Evolutionary conservation across 768 basidiomycete species (phyloP).

Genomic region (Thelephora ganbajun): DNA sequence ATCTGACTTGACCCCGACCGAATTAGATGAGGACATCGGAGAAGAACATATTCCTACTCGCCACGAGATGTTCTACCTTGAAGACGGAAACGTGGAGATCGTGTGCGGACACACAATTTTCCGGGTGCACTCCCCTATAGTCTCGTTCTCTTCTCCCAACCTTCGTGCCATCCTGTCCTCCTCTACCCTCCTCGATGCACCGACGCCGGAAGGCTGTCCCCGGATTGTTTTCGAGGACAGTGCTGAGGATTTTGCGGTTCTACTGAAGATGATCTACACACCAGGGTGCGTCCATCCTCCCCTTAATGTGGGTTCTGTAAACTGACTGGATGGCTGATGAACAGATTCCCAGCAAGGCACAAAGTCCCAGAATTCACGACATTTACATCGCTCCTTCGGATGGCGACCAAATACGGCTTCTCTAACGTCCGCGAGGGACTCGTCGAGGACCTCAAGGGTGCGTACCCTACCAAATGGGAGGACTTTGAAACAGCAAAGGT

Average conservation of each 20-base stretch:
- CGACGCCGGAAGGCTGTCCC: neutral
- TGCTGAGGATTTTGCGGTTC: neutral
- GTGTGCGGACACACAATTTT: neutral
- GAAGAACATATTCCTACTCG: neutral
- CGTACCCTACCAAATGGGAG: neutral
- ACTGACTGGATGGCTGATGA: neutral
- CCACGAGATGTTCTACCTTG: neutral
- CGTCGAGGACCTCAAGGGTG: neutral
- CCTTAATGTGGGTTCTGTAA: neutral
- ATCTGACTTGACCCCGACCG: no score
- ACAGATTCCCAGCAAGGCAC: neutral
- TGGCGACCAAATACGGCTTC: neutral
- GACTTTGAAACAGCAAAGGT: neutral
- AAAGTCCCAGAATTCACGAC: neutral
- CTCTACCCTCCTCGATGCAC: neutral
- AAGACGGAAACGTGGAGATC: neutral
- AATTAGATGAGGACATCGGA: no score
- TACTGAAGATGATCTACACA: neutral
- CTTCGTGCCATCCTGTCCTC: neutral
- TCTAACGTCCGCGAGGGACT: neutral
- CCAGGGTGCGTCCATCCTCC: neutral
- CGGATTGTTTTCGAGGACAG: neutral
- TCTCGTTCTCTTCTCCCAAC: neutral
- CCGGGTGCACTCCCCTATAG: neutral
- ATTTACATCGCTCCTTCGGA: neutral